Base-by-base conservation (phyloP, 2,329 filamentous ascomycete genomes). In the Penicillium sp. region DNA sequence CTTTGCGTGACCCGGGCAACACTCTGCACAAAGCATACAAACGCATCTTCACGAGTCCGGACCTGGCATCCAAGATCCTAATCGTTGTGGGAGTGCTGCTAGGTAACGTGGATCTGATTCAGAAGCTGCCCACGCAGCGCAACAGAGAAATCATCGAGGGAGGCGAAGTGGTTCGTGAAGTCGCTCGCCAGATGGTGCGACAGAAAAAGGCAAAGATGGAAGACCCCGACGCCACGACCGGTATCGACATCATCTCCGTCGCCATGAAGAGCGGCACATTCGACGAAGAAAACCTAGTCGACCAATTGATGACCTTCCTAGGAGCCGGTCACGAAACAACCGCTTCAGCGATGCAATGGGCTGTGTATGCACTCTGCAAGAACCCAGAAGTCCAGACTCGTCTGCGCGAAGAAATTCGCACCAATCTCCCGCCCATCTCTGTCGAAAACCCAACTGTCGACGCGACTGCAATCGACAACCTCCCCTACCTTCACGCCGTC, bases 301-400 rank as follows among this genome's bases (percentile, higher is more conserved):
- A 93, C 65, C 89, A 95, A 69, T 79, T 93, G 63, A 93, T 94
- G 87, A 94, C 87, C 0, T 93, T 94, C 72, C 78, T 94, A 4
- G 85, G 85, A 0, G 89, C 89, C 0, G 85, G 84, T 18, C 87
- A 91, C 65, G 86, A 91, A 69, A 91, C 87, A 1, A 90, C 86
- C 0, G 81, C 87, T 1, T 78, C 82, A 1, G 77, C 86, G 14
- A 75, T 93, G 62, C 85, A 83, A n/a, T 91, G 86, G 85, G 79
- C 84, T 3, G 69, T 82, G 6, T 87, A 89, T 62, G 71, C 84
- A 35, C 77, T 93, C n/a, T 80, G 80, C 56, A 74, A 76, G 16
- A 68, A 88, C 57, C 82, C 80, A 0, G 75, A 81, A 0, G 72
- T 86, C 2, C 86, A 93, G 68, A 68, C 67, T 18, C 76, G 77